Evolutionary conservation across 768 basidiomycete genomes (phyloP), one percentile per base, ranked within the genome.

Genomic region (Phanerochaete sordida): DNA sequence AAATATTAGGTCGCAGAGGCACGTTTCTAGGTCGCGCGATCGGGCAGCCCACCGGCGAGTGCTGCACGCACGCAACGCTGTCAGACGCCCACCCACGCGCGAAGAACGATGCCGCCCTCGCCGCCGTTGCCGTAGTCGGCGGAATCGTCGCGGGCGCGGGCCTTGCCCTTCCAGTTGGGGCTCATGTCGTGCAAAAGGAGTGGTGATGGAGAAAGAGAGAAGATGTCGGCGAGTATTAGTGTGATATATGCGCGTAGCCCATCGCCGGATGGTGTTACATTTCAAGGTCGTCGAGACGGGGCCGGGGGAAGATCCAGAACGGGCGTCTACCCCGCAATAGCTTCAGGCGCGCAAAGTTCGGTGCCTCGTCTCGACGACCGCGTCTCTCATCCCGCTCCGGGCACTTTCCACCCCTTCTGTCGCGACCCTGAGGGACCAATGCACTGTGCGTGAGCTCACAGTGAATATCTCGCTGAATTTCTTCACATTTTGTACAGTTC

Each of bases 51-150:
- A n/a, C n/a, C n/a, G n/a, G n/a, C n/a, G n/a, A n/a, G n/a, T n/a
- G n/a, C n/a, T n/a, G n/a, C n/a, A n/a, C n/a, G n/a, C n/a, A n/a
- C n/a, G n/a, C n/a, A n/a, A n/a, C n/a, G n/a, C n/a, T n/a, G n/a
- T n/a, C n/a, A n/a, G n/a, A n/a, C n/a, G n/a, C n/a, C n/a, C n/a
- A n/a, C n/a, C n/a, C n/a, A n/a, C n/a, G n/a, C n/a, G n/a, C n/a
- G 79, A n/a, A 91, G 65, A 12, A 91, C 79, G 27, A 86, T 73
- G 4, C 90, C 90, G 27, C 73, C 79, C 2, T 69, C 54, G 19
- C 79, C 83, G 0, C 84, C 84, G 51, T 65, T 37, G 21, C 84
- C 84, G 62, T 76, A 74, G 56, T 57, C 56, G 78, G 65, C 61
- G n/a, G n/a, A n/a, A n/a, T 66, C 61, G 26, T 37, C 44, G 52